Base-by-base conservation (phyloP, 2,329 filamentous ascomycete species). In the Penicillium hesseltinei region DNA sequence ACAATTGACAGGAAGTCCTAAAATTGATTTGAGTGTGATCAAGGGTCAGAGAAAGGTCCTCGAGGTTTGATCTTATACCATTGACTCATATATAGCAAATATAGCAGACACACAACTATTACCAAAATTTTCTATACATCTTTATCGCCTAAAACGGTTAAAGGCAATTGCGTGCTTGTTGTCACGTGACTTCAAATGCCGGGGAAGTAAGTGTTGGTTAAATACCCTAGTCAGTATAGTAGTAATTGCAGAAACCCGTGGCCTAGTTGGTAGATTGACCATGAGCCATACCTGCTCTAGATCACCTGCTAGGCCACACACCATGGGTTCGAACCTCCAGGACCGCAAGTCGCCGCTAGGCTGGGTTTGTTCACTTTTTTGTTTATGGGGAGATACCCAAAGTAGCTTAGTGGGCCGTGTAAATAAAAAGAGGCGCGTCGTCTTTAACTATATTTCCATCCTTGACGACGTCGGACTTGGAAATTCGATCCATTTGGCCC, bases 101-200 rank as follows among this genome's bases (percentile, higher is more conserved):
- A 17, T 51, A 23, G 13, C 19, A n/a, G 49, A 36, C 29, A 46
- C 17, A 27, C 29, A 8, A 36, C 21, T 19, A 5, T 36, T 52
- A 13, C 29, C 7, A 46, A 29, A 52, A 46, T 8, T 45, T 52
- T 46, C 39, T 45, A 45, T 52, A 52, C 21, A 52, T 27, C 29
- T 35, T 27, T 10, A 35, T 52, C 13, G 40, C 50, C 40, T 36
- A 45, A 45, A 52, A 35, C 21, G 39, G 39, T 13, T 52, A 45
- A 33, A 45, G 50, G 40, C 40, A 52, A 52, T 52, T 52, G 50
- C 50, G 50, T 52, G 50, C 42, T 52, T 52, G 5, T 6, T 25
- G 2, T 0, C 50, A 52, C 40, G 39, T 52, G 50, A 46, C 9
- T 2, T 1, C 1, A 5, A 11, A 52, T 46, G 7, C 31, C 17